Base-by-base conservation (phyloP, 192 early-diverging fungal genomes). In the Haplosporangium gracile region DNA sequence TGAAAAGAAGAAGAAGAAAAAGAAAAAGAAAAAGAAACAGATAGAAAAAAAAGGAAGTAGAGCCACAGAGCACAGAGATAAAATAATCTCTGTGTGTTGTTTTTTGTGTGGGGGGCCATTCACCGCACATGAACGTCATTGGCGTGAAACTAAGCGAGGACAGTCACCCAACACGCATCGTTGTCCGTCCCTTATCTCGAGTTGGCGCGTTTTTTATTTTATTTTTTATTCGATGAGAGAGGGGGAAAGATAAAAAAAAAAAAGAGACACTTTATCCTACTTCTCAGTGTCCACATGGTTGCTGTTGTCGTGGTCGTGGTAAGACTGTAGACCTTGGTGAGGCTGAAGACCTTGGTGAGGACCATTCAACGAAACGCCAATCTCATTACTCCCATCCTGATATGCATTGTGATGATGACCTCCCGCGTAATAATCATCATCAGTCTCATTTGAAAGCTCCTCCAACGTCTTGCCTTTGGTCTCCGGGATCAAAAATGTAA, bases 381-480 rank as follows among this genome's bases (percentile, higher is more conserved):
- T 65, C 2, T 29, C 55, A 24, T 26, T 0, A 6, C 8, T 60
- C 7, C 2, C 60, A 29, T 65, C 29, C 26, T 26, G 60, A 34
- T 15, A 11, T 29, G 2, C 26, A 32, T 15, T 0, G 4, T 65
- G 60, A 13, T 32, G 29, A 2, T 65, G 29, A 15, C 26, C 53
- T 24, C n/a, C 26, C 26, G 60, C 8, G 32, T 65, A 32, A 32
- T 0, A 65, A 15, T 65, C 60, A 10, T 32, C 29, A 39, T 89
- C 83, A 40, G 70, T 72, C 74, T 93, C 93, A 40, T 88, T 88
- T 13, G 90, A 84, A 11, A 95, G 73, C 75, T 96, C 96, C 89
- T 97, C 96, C 42, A 97, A 90, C 5, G 94, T 88, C 77, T 92
- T 90, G 81, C 95, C 95, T 75, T 92, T 94, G 60, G 96, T 95